These are phyloP conservation scores for Porcisia deanei DNA, from an alignment of 208 protist species.

Conservation along the genomic window DNA sequence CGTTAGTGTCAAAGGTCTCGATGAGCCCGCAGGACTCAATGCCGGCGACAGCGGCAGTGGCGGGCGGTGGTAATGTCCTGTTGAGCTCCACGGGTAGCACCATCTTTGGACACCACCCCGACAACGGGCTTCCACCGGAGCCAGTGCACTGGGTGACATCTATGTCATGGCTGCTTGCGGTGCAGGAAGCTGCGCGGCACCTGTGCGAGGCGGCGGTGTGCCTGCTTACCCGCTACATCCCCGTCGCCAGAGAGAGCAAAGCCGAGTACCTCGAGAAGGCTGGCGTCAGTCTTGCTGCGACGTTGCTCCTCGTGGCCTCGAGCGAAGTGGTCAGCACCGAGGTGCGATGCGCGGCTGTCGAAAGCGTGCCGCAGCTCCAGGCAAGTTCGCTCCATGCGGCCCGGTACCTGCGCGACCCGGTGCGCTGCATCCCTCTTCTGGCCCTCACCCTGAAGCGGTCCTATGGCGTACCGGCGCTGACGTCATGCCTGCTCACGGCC, in stretches of 20 bases:
- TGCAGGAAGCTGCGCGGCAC: constrained; percentile 52
- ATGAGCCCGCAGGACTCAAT: neutral
- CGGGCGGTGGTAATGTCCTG: neutral
- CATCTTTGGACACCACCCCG: neutral
- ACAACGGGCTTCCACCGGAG: neutral
- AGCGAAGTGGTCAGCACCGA: constrained; percentile 17
- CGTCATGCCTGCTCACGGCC: constrained; percentile 33
- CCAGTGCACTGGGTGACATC: constrained; percentile 18
- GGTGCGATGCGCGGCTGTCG: constrained; percentile 34
- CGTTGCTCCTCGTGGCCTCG: constrained; percentile 54
- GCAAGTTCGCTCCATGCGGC: constrained; percentile 44
- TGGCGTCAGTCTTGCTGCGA: constrained; percentile 53
- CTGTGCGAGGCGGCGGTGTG: constrained; percentile 49
- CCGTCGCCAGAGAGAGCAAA: neutral
- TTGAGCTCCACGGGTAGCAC: constrained; percentile 11
- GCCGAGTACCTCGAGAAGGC: constrained; percentile 42
- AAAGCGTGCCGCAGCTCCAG: constrained; percentile 50
- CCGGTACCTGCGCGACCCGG: constrained; percentile 48
- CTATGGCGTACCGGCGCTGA: constrained; percentile 24
- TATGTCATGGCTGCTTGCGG: constrained; percentile 26
- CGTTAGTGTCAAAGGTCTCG: neutral
- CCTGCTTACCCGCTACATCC: constrained; percentile 49
- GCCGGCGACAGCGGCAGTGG: neutral
- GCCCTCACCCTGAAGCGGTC: constrained; percentile 27
- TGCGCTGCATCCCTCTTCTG: constrained; percentile 46